A percentile compares a stretch with the other conserved stretches of the same genome.
These are phyloP conservation scores for Boletus hoseneyae DNA, from an alignment of 1,284 basidiomycete species.

Conservation along the genomic window DNA sequence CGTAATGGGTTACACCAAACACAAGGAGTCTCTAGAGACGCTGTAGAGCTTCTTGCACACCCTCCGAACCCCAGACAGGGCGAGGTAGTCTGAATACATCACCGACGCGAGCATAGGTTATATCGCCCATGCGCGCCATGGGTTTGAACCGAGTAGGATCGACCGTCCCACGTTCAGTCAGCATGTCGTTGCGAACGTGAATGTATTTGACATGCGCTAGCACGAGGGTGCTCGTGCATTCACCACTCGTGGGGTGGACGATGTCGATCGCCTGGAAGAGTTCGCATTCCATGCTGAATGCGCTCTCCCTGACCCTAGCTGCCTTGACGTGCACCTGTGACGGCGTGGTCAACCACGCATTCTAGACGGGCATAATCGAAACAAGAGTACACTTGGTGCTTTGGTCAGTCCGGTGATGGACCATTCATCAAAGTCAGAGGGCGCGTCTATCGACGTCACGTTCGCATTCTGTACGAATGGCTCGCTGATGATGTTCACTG, in stretches of 20 bases:
- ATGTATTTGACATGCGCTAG: constrained; percentile 60
- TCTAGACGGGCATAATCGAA: not conserved
- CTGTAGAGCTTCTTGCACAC: constrained; percentile 24
- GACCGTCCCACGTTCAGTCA: constrained; percentile 35
- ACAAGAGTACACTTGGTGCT: constrained; percentile 43
- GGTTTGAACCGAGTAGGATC: constrained; percentile 54
- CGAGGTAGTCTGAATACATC: constrained; percentile 47
- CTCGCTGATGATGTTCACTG: constrained; percentile 71
- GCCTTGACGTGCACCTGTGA: constrained; percentile 51
- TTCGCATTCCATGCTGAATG: constrained; percentile 71
- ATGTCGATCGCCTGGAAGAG: constrained; percentile 48
- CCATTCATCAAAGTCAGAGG: constrained; percentile 63
- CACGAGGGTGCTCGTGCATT: constrained; percentile 44
- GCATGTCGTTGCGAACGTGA: constrained; percentile 56
- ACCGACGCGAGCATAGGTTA: constrained; percentile 44
- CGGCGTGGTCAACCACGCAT: not conserved
- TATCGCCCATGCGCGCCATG: constrained; percentile 56
- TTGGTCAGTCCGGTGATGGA: constrained; percentile 60
- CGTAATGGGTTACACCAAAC: too few relatives aligned
- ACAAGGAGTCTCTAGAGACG: not conserved
- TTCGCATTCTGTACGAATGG: constrained; percentile 67
- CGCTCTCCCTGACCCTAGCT: constrained; percentile 66
- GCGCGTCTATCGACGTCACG: constrained; percentile 55
- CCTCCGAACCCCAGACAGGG: constrained; percentile 47
- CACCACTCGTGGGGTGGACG: constrained; percentile 37